Conservation (phyloP, 2,329 filamentous ascomycete genomes). For the Ceratocystiopsis minuta region DNA sequence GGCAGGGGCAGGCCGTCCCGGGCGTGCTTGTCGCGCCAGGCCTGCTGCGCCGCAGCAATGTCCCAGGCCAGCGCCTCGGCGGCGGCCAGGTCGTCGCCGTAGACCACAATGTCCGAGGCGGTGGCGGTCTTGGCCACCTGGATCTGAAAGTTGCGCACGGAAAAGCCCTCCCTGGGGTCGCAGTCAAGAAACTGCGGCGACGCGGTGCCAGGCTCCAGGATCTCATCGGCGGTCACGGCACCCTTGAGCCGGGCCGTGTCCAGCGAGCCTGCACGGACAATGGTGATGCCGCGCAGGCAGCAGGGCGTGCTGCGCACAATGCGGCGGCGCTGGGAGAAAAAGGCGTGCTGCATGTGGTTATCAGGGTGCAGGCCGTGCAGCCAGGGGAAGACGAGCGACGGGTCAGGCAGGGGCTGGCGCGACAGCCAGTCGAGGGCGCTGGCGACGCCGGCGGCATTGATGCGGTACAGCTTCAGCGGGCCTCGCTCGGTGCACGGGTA, state of each 20-base stretch:
- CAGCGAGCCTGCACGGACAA: constrained; percentile 79
- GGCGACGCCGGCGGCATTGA: constrained; percentile 50
- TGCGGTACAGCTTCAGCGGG: constrained; percentile 49
- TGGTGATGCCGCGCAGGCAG: constrained; percentile 62
- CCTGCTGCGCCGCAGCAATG: constrained; percentile 58
- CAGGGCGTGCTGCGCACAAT: constrained; percentile 51
- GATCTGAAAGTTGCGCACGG: constrained; percentile 92
- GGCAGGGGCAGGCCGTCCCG: constrained; percentile 35
- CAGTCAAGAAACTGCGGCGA: constrained; percentile 54
- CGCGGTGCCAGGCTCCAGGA: constrained; percentile 37
- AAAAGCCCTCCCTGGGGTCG: constrained; percentile 82
- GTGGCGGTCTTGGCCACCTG: constrained; percentile 76
- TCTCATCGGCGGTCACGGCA: constrained; percentile 64
- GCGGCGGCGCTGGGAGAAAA: constrained; percentile 66
- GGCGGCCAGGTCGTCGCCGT: constrained; percentile 52
- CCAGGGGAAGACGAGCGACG: constrained; percentile 87
- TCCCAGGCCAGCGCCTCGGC: constrained; percentile 46
- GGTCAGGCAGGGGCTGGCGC: constrained; percentile 64
- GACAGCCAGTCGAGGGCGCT: constrained; percentile 60
- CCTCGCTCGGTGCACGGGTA: constrained; percentile 29
- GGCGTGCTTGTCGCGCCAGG: constrained; percentile 52
- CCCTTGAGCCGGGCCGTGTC: constrained; percentile 63
- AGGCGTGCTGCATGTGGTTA: constrained; percentile 76
- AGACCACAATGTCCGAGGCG: constrained; percentile 82
- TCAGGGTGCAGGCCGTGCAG: constrained; percentile 78